phyloP scores from a whole-genome alignment of 2,329 filamentous ascomycete genomes.

The Mycocentrospora acerina region DNA sequence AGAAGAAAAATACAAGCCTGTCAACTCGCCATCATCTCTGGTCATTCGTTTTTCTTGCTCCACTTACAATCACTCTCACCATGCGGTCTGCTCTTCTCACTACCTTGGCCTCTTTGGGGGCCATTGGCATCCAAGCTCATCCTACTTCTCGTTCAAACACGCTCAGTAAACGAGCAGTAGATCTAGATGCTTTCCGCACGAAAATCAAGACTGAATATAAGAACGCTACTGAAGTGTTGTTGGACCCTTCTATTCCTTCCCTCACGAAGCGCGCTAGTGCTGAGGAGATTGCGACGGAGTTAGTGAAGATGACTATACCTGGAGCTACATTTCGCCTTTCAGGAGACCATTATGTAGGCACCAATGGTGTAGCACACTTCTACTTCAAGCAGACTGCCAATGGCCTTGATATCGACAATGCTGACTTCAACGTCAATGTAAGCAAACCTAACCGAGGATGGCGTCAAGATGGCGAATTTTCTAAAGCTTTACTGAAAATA shows the following conservation, averaged over 20 bases:
- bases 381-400: slow-evolving; percentile 62
- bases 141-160: slow-evolving; percentile 14
- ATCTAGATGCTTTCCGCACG: slow-evolving; percentile 32
- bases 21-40: neutral
- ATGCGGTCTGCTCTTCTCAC: slow-evolving; percentile 30
- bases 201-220: slow-evolving; percentile 19
- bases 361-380: slow-evolving; percentile 59
- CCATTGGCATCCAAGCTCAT: slow-evolving; percentile 20
- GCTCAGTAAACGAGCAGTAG: slow-evolving; percentile 20
- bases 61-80: slow-evolving; percentile 8
- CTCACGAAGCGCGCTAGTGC: slow-evolving; percentile 26
- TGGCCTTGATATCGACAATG: slow-evolving; percentile 62
- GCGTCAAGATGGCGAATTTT: neutral
- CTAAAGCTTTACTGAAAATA: too few relatives aligned
- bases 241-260: slow-evolving; percentile 19
- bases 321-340: slow-evolving; percentile 53
- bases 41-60: slow-evolving; percentile 1
- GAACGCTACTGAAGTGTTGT: slow-evolving; percentile 17
- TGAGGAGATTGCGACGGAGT: slow-evolving; percentile 33
- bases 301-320: slow-evolving; percentile 38
- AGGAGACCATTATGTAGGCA: slow-evolving; percentile 56
- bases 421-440: slow-evolving; percentile 53
- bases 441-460: too few relatives aligned
- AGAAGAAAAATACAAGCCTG: slow-evolving; percentile 5
- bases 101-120: slow-evolving; percentile 23